A percentile compares a stretch with the other conserved stretches of the same genome.
Evolutionary conservation across 2,329 filamentous ascomycete species (phyloP).

Genomic region (Calycina marina): DNA sequence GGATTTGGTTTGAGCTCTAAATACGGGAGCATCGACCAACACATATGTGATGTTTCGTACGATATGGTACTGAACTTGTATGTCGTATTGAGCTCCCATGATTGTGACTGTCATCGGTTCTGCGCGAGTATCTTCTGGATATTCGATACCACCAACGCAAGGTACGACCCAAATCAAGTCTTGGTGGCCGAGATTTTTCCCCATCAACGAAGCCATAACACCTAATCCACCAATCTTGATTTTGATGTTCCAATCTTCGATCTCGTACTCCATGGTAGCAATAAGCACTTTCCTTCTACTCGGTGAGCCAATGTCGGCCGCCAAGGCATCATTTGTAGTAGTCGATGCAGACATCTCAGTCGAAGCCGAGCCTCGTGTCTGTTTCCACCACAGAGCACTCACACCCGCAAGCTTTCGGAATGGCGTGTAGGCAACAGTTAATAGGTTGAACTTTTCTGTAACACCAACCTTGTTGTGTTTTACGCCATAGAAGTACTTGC

Average conservation of each 20-base stretch:
- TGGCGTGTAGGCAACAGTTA: slow-evolving; percentile 24
- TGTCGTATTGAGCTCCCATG: slow-evolving; percentile 42
- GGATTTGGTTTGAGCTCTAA: slow-evolving; percentile 45
- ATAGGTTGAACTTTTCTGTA: slow-evolving; percentile 30
- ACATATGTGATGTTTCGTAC: slow-evolving; percentile 54
- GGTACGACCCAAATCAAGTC: slow-evolving; percentile 52
- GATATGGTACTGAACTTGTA: slow-evolving; percentile 49
- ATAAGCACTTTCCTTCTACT: slow-evolving; percentile 41
- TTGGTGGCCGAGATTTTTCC: slow-evolving; percentile 47
- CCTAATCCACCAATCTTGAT: slow-evolving; percentile 58
- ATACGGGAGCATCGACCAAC: slow-evolving; percentile 42
- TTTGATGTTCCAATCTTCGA: slow-evolving; percentile 55
- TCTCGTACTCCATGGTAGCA: slow-evolving; percentile 59
- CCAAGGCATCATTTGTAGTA: background rate
- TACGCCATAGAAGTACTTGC: slow-evolving; percentile 36
- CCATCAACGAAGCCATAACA: slow-evolving; percentile 53
- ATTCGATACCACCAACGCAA: slow-evolving; percentile 48
- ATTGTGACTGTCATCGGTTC: slow-evolving; percentile 49
- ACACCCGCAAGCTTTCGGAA: no score
- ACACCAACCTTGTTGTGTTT: slow-evolving; percentile 47
- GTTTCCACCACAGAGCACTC: slow-evolving; percentile 21
- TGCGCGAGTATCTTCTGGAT: slow-evolving; percentile 41
- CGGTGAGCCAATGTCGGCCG: background rate
- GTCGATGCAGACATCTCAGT: background rate
- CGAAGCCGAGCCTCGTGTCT: slow-evolving; percentile 9